Evolutionary conservation across 352 stramenopile species (phyloP), one percentile per base, ranked within the genome.

Genomic region (Phytophthora palmivora): DNA sequence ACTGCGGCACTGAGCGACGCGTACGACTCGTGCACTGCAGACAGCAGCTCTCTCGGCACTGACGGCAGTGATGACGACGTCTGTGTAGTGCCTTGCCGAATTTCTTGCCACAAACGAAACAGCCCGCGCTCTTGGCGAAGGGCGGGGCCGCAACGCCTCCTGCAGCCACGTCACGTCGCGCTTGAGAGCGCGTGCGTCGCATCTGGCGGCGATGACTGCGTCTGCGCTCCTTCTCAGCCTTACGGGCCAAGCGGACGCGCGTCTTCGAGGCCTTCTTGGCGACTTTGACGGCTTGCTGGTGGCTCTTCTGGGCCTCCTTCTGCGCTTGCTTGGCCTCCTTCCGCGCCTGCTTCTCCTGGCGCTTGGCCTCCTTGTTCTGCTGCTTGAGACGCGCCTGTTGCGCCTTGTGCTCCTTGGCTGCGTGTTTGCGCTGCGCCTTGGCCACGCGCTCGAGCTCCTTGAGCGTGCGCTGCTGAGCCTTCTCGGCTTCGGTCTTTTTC

Each of bases 1-100:
- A 79, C 18, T 49, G 56, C 11, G 77, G 75, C 36, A 91, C 68
- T 4, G 59, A 9, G 3, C 49, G 73, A 12, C 77, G 74, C 42
- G 52, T 67, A 14, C 36, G 36, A 46, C 76, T 85, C 54, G 81
- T 58, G 42, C 82, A 91, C 49, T 76, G 63, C 39, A 74, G 15
- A 60, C 79, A 89, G 58, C 75, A 87, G 56, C 78, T 88, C 26
- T 84, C 67, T 39, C 82, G 72, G 42, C 82, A 91, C 45, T 85
- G 77, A 34, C 80, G 80, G 63, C 82, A 91, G 64, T 91, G 82
- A 51, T 89, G 72, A n/a, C 82, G 82, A 48, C 74, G 61, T 0
- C 62, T 59, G 15, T 60, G 61, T 39, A 68, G 43, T 42, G 70
- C 49, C 14, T 51, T 33, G 14, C 62, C 60, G 61, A 91, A 91